These are phyloP conservation scores for Aspergillus niger DNA, from an alignment of 2,329 filamentous ascomycete species.

Conservation along the genomic window DNA sequence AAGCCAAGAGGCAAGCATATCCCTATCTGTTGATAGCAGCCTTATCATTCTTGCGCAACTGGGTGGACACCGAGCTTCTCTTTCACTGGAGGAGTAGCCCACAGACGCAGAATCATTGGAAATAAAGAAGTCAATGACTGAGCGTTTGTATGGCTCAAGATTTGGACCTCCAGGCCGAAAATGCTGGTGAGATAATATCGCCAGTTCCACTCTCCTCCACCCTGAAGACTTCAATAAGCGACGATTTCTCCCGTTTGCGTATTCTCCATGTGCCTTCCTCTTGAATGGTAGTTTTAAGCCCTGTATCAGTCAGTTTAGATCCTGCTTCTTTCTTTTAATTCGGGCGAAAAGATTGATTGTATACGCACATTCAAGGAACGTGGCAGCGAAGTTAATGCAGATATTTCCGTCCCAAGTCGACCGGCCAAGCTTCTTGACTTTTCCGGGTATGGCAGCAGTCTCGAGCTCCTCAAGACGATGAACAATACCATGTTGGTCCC, in stretches of 20 bases:
- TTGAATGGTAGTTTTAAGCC: slow-evolving; percentile 61
- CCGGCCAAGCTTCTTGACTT: slow-evolving; percentile 66
- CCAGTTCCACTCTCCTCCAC: slow-evolving; percentile 75
- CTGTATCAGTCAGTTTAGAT: slow-evolving; percentile 42
- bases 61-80: not conserved
- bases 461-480: slow-evolving; percentile 74
- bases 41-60: not conserved
- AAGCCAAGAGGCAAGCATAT: not conserved
- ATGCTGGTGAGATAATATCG: slow-evolving; percentile 73
- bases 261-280: slow-evolving; percentile 81
- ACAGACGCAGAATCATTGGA: not conserved
- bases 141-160: slow-evolving; percentile 7
- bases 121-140: not conserved
- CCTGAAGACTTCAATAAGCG: slow-evolving; percentile 71
- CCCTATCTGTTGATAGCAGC: not conserved
- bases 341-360: not conserved
- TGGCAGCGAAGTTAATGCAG: slow-evolving; percentile 86
- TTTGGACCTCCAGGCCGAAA: slow-evolving; percentile 67
- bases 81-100: not conserved
- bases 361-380: slow-evolving; percentile 72
- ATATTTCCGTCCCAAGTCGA: slow-evolving; percentile 86
- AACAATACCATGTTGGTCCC: slow-evolving; percentile 71
- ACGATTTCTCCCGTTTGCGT: slow-evolving; percentile 62
- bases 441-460: slow-evolving; percentile 75
- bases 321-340: not conserved